These are phyloP conservation scores for Candida sakaeoensis DNA, from an alignment of 805 yeast species.

Conservation along the genomic window DNA sequence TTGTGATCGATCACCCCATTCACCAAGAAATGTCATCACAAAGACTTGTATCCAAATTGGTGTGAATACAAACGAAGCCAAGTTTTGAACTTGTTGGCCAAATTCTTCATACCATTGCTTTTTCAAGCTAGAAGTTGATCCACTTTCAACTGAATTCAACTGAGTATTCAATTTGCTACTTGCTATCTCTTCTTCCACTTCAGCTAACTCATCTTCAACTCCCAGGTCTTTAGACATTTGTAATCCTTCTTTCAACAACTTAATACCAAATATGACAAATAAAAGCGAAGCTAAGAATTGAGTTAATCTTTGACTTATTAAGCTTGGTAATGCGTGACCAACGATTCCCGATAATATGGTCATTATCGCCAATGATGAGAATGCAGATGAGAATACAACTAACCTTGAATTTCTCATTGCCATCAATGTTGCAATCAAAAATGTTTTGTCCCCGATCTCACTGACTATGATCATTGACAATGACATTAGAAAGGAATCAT, in stretches of 20 bases:
- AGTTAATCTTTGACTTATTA: constrained; percentile 76
- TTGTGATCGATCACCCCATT: constrained; percentile 99
- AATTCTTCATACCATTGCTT: constrained; percentile 24
- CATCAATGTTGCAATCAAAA: constrained; percentile 94
- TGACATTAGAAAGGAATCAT: constrained; percentile 70
- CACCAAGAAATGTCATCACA: constrained; percentile 93
- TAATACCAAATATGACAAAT: constrained; percentile 79
- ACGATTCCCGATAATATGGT: constrained; percentile 85
- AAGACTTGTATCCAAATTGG: constrained; percentile 95
- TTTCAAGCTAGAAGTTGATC: constrained; percentile 20
- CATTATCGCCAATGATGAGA: constrained; percentile 82
- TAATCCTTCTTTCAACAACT: constrained; percentile 74
- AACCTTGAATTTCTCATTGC: constrained; percentile 88
- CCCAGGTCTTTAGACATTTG: constrained; percentile 79
- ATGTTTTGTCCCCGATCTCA: constrained; percentile 97
- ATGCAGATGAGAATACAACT: constrained; percentile 86
- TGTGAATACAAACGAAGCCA: constrained; percentile 64
- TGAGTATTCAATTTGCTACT: constrained; percentile 51
- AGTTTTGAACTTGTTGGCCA: constrained; percentile 45
- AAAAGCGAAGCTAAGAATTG: constrained; percentile 77
- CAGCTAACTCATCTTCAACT: constrained; percentile 92
- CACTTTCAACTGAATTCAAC: constrained; percentile 59
- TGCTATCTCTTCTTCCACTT: constrained; percentile 91
- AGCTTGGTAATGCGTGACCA: constrained; percentile 85
- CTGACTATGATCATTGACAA: constrained; percentile 89